A percentile compares a stretch with the other conserved stretches of the same genome.
These are phyloP conservation scores for Calonectria honghensis DNA, from an alignment of 2,329 filamentous ascomycete species.

Conservation along the genomic window DNA sequence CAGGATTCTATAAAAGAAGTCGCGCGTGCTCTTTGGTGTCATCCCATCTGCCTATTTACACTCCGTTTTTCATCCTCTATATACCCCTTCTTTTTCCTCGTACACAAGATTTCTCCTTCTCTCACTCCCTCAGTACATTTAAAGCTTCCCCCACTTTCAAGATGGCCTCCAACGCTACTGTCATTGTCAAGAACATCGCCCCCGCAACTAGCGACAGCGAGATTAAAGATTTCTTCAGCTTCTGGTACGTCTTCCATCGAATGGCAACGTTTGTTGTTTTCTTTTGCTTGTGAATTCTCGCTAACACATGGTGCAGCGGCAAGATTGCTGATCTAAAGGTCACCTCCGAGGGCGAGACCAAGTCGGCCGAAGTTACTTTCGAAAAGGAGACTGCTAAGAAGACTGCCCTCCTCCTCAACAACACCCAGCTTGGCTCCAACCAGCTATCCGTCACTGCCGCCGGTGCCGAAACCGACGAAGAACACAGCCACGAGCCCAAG, in stretches of 20 bases:
- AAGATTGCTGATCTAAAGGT: conserved; percentile 92
- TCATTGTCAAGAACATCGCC: conserved; percentile 94
- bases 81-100: conserved; percentile 8
- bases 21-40: conserved; percentile 13
- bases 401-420: conserved; percentile 96
- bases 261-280: background rate
- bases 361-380: conserved; percentile 94
- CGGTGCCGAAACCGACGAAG: conserved; percentile 79
- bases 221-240: conserved; percentile 97
- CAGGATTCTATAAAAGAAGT: conserved; percentile 37
- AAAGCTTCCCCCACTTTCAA: conserved; percentile 52
- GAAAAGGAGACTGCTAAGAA: conserved; percentile 98
- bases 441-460: conserved; percentile 85
- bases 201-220: conserved; percentile 89
- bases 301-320: conserved; percentile 74
- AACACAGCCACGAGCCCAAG: conserved; percentile 72
- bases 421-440: conserved; percentile 93
- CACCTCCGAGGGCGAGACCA: conserved; percentile 79
- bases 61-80: conserved; percentile 21
- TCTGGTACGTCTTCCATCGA: conserved; percentile 78
- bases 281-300: background rate
- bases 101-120: conserved; percentile 10
- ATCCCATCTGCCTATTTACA: background rate
- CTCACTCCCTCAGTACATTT: conserved; percentile 22
- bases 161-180: conserved; percentile 78